These are phyloP conservation scores for Aspergillus cristatus DNA, from an alignment of 495 filamentous ascomycete species.

Conservation along the genomic window DNA sequence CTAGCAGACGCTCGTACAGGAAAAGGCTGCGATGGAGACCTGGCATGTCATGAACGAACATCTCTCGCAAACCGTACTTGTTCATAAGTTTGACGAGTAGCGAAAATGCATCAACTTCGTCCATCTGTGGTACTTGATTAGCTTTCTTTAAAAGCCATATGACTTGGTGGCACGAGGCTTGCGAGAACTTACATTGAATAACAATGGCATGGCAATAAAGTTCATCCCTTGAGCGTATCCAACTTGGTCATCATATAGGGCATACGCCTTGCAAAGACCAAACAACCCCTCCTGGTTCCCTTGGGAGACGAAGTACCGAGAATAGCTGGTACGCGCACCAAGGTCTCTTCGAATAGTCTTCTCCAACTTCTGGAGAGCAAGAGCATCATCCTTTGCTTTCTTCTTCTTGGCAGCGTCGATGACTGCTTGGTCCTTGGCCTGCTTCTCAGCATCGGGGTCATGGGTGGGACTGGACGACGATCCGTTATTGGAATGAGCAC, in stretches of 20 bases:
- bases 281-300: conserved; percentile 92
- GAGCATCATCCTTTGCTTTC: conserved; percentile 68
- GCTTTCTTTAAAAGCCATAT: background rate
- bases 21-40: conserved; percentile 89
- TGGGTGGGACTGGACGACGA: conserved; percentile 48
- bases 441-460: conserved; percentile 55
- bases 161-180: background rate
- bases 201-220: conserved; percentile 92
- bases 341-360: conserved; percentile 85
- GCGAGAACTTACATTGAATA: conserved; percentile 71
- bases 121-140: conserved; percentile 56
- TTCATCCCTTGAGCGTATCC: conserved; percentile 99
- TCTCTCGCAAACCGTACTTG: conserved; percentile 83
- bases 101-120: conserved; percentile 93
- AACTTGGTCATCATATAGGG: conserved; percentile 85
- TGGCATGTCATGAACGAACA: conserved; percentile 95
- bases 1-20: conserved; percentile 88
- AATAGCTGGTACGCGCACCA: conserved; percentile 89
- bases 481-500: conserved; percentile 49
- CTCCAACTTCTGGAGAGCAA: conserved; percentile 69
- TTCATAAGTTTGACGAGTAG: conserved; percentile 93
- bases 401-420: conserved; percentile 57
- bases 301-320: conserved; percentile 79
- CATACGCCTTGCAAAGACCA: conserved; percentile 95
- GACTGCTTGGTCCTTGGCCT: conserved; percentile 56